Evolutionary conservation across 805 yeast genomes (phyloP), one percentile per base, ranked within the genome.

Genomic region (Sporopachydermia lactativora): DNA sequence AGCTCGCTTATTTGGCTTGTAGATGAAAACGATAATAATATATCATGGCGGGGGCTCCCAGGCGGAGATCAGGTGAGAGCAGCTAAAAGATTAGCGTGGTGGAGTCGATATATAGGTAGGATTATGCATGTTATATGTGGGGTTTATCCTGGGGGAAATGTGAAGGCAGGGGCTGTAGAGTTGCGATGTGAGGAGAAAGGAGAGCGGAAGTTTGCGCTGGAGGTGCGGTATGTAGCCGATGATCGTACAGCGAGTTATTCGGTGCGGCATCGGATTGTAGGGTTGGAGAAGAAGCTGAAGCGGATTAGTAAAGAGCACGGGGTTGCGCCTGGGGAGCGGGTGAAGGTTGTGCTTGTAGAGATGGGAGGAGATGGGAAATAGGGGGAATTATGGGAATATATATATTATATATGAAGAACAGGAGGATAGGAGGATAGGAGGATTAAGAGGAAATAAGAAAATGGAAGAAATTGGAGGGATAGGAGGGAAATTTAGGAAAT

Each of bases 91-190:
- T 52, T 61, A 15, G 69, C 65, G 19, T 79, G 81, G 73, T 80
- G 88, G 88, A 78, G 84, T 2, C 68, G 73, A 51, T 77, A 75
- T 50, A 64, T 76, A 46, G 89, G 89, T 18, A 71, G 77, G 41
- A 67, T 80, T 47, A 77, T 80, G 83, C 78, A 75, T 54, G 80
- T 80, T 37, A 72, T 80, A 37, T 81, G 88, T 55, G 85, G 85
- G 54, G 79, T 81, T 41, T 81, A 77, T 54, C 89, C 89, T 4
- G 86, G 86, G 43, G 89, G 88, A 15, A 76, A 75, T 51, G 77
- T 80, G 18, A 66, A 81, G 48, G 80, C 75, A 19, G 74, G 74
- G 17, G 68, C 70, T 13, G 69, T 67, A 52, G 63, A 61, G 43
- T 73, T 68, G 58, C 64, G 62, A 38, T 52, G 61, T 37, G 41